Evolutionary conservation across 108 stramenopile genomes (phyloP).

Genomic region (Fistulifera pelliculosa): DNA sequence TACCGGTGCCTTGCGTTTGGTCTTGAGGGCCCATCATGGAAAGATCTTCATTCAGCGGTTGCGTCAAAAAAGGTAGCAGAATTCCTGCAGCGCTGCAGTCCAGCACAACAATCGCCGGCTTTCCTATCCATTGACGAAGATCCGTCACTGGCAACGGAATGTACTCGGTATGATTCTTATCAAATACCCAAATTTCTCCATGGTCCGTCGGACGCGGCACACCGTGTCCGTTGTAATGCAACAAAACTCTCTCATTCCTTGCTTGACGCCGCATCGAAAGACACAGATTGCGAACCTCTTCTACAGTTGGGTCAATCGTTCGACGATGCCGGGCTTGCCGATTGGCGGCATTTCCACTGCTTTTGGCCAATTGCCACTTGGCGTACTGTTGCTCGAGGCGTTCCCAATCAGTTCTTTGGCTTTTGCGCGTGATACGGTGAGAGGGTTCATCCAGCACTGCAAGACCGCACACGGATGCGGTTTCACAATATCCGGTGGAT

Average conservation of each 20-base stretch:
- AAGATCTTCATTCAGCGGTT: not conserved
- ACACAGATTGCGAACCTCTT: slow-evolving; percentile 83
- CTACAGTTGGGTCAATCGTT: slow-evolving; percentile 91
- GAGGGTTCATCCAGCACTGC: slow-evolving; percentile 96
- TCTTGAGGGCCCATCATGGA: slow-evolving; percentile 18
- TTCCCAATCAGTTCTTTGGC: slow-evolving; percentile 83
- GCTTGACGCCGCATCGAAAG: slow-evolving; percentile 63
- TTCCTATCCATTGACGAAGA: slow-evolving; percentile 83
- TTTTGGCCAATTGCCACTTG: slow-evolving; percentile 70
- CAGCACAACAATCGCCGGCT: slow-evolving; percentile 57
- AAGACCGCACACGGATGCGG: slow-evolving; percentile 85
- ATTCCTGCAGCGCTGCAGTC: slow-evolving; percentile 91
- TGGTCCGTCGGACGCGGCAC: slow-evolving; percentile 92
- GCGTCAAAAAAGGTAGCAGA: slow-evolving; percentile 80
- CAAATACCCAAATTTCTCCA: slow-evolving; percentile 97
- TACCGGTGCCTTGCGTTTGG: slow-evolving; percentile 2
- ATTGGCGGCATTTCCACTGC: slow-evolving; percentile 4
- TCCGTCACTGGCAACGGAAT: slow-evolving; percentile 90
- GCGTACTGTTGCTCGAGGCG: slow-evolving; percentile 88
- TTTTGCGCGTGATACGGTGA: slow-evolving; percentile 50
- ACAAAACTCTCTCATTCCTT: slow-evolving; percentile 71
- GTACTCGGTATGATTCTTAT: slow-evolving; percentile 96
- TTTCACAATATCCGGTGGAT: slow-evolving; percentile 91
- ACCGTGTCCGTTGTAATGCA: slow-evolving; percentile 99
- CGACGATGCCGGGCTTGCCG: slow-evolving; percentile 56